Evolutionary conservation across 2,329 filamentous ascomycete species (phyloP).

Genomic region (Fusarium sublunatum): DNA sequence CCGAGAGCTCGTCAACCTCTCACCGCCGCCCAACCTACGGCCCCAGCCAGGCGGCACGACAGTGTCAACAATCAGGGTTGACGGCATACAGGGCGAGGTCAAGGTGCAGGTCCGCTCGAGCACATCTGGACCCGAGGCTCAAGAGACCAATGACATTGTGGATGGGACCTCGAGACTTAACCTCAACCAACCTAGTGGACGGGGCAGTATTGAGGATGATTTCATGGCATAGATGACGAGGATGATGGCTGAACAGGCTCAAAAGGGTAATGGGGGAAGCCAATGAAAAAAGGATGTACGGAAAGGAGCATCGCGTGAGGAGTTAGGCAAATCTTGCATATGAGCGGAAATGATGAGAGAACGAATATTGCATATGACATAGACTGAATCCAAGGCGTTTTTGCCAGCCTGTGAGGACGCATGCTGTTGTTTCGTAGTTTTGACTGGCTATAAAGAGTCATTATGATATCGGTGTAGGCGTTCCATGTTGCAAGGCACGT

Average conservation of each 20-base stretch:
- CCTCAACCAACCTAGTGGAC: conserved; percentile 48
- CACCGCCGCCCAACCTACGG: conserved; percentile 54
- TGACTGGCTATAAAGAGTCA: too few relatives aligned
- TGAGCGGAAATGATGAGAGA: background rate
- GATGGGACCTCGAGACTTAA: conserved; percentile 58
- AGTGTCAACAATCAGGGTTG: conserved; percentile 61
- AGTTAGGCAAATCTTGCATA: background rate
- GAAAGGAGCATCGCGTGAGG: background rate
- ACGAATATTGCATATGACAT: background rate
- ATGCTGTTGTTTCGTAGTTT: background rate
- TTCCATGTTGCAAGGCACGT: too few relatives aligned
- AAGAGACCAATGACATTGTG: conserved; percentile 54
- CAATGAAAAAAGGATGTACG: background rate
- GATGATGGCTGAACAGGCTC: background rate
- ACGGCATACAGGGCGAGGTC: conserved; percentile 67
- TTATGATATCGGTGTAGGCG: too few relatives aligned
- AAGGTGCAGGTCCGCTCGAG: conserved; percentile 63
- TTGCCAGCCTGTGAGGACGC: too few relatives aligned
- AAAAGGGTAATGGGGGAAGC: background rate
- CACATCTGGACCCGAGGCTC: conserved; percentile 41
- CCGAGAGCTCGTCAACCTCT: conserved; percentile 67
- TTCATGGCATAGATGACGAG: conserved; percentile 55
- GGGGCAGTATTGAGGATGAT: conserved; percentile 56
- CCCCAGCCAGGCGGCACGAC: conserved; percentile 51
- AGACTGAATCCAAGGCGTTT: background rate